Percentiles rank a stretch among this genome's conserved stretches.
Conservation (phyloP, 139 green algal genomes). For the Nannochloris sp. region DNA sequence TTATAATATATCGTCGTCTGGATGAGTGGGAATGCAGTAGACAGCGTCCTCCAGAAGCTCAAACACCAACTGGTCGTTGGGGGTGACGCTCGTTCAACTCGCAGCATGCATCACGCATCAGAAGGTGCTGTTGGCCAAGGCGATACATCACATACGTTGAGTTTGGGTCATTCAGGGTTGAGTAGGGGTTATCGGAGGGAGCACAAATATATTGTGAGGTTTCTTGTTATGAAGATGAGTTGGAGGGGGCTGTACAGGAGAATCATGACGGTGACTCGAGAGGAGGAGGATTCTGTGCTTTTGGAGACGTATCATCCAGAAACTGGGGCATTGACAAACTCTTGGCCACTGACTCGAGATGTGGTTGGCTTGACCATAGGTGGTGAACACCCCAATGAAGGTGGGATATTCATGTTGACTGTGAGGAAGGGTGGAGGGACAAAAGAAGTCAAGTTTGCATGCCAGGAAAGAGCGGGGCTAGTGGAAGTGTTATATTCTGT, state of each 20-base stretch:
- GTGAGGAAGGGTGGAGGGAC: constrained; percentile 53
- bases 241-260: constrained; percentile 74
- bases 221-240: constrained; percentile 63
- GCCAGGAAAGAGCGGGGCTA: constrained; percentile 48
- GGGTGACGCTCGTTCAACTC: too few species aligned
- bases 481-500: constrained; percentile 51
- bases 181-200: background rate
- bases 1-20: background rate
- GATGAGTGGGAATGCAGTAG: constrained; percentile 13
- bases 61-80: too few species aligned
- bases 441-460: constrained; percentile 72
- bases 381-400: constrained; percentile 15
- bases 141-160: background rate
- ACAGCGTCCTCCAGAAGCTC: background rate
- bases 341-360: constrained; percentile 52
- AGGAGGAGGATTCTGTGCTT: background rate
- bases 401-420: constrained; percentile 53
- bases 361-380: constrained; percentile 22
- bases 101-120: too few species aligned
- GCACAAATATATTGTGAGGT: constrained; percentile 30
- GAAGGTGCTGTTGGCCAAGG: too few species aligned
- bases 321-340: constrained; percentile 68
- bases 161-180: background rate
- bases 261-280: constrained; percentile 62
- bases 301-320: constrained; percentile 74